These are phyloP conservation scores for Cymbidium sinense DNA, from an alignment of 106 monocot species.

Conservation along the genomic window DNA sequence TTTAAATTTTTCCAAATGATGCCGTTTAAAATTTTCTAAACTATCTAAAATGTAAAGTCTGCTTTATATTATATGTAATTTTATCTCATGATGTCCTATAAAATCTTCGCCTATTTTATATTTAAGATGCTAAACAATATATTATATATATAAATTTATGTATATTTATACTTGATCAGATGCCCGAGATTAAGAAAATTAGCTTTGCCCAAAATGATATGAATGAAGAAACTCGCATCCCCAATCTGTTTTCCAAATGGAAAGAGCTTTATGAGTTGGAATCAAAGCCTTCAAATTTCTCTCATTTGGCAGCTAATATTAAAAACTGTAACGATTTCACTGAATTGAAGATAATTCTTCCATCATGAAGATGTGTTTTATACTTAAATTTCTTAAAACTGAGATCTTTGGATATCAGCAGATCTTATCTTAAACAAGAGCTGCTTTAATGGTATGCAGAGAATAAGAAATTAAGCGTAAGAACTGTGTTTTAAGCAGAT, in stretches of 20 bases:
- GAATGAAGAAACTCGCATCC: background rate
- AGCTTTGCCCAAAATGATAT: background rate
- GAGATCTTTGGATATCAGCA: constrained; percentile 10
- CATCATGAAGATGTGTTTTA: constrained; percentile 7
- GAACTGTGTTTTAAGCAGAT: constrained; percentile 10
- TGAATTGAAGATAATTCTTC: background rate
- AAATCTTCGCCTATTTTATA: too few species aligned
- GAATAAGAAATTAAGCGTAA: constrained; percentile 7
- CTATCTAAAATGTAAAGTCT: too few species aligned
- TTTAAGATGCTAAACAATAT: too few species aligned
- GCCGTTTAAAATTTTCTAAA: too few species aligned
- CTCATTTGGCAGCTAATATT: background rate
- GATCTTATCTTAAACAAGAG: constrained; percentile 9
- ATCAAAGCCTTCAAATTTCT: constrained; percentile 2
- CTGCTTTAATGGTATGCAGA: constrained; percentile 9
- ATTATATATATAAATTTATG: too few species aligned
- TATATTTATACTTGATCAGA: background rate
- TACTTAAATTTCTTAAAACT: constrained; percentile 5
- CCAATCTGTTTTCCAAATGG: constrained; percentile 4
- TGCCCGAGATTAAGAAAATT: constrained; percentile 1
- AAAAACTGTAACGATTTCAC: background rate
- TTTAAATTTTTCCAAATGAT: too few species aligned
- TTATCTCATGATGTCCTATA: too few species aligned
- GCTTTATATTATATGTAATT: too few species aligned
- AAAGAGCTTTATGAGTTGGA: constrained; percentile 2